These are phyloP conservation scores for Nitzschia putrida DNA, from an alignment of 108 stramenopile genomes.

Conservation along the genomic window DNA sequence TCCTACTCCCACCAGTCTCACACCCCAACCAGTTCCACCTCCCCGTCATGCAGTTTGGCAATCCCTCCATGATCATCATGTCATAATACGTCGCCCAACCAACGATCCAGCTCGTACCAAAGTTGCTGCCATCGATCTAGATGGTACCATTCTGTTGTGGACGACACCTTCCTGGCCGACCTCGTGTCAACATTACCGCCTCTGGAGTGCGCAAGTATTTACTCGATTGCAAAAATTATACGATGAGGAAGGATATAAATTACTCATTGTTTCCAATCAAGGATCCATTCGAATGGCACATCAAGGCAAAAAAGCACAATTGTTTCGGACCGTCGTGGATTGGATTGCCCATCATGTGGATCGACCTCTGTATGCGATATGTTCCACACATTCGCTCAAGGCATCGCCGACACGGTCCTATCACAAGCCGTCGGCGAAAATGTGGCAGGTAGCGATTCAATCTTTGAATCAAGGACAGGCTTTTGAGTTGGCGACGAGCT, in stretches of 20 bases:
- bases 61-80: conserved; percentile 32
- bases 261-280: conserved; percentile 80
- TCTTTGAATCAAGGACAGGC: neutral
- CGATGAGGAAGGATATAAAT: conserved; percentile 57
- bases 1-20: neutral
- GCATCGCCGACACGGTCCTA: conserved; percentile 37
- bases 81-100: conserved; percentile 19
- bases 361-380: conserved; percentile 66
- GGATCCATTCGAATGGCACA: conserved; percentile 68
- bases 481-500: conserved; percentile 51
- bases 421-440: conserved; percentile 68
- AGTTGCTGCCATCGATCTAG: conserved; percentile 83
- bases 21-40: neutral
- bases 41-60: conserved; percentile 15
- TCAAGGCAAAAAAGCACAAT: conserved; percentile 68
- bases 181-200: conserved; percentile 63
- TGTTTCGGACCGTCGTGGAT: conserved; percentile 63
- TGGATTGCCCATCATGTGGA: conserved; percentile 63
- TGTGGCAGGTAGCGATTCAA: conserved; percentile 58
- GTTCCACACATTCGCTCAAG: conserved; percentile 53
- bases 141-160: conserved; percentile 75
- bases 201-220: conserved; percentile 62
- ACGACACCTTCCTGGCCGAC: conserved; percentile 54
- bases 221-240: conserved; percentile 51
- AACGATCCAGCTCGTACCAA: conserved; percentile 32